These are phyloP conservation scores for Colletotrichum sp. DNA, from an alignment of 2,329 filamentous ascomycete species.

Conservation along the genomic window DNA sequence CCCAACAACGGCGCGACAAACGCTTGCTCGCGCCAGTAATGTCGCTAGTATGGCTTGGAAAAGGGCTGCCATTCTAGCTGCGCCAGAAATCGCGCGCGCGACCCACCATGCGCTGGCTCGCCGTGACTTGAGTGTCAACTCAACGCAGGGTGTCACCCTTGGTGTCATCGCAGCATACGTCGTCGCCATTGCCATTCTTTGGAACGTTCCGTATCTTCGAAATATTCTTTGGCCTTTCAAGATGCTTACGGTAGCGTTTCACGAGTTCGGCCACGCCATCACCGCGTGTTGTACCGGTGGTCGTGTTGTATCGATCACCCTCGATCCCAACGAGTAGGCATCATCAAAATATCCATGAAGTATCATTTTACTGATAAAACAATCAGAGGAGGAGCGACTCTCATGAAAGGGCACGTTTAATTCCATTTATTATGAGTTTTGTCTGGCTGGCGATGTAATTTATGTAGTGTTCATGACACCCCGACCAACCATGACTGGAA, in stretches of 20 bases:
- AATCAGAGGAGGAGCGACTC: conserved; percentile 64
- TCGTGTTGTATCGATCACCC: conserved; percentile 73
- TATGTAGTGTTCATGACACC: background rate
- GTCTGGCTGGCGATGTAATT: background rate
- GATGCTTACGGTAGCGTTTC: conserved; percentile 85
- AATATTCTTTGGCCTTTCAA: conserved; percentile 84
- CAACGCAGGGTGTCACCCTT: conserved; percentile 73
- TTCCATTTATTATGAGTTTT: background rate
- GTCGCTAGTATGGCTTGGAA: background rate
- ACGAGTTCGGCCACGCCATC: conserved; percentile 80
- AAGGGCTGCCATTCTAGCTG: background rate
- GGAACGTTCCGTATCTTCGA: conserved; percentile 79
- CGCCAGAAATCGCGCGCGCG: conserved; percentile 6
- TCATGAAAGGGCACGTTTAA: conserved; percentile 70
- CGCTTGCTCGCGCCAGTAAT: conserved; percentile 1
- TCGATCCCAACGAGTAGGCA: conserved; percentile 70
- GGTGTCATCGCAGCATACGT: conserved; percentile 75
- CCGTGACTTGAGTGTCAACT: conserved; percentile 63
- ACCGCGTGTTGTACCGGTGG: conserved; percentile 75
- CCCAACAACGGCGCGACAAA: conserved; percentile 11
- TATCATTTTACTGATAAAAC: background rate
- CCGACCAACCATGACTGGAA: background rate
- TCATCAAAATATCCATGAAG: background rate
- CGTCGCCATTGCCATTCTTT: conserved; percentile 73
- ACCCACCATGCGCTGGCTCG: conserved; percentile 37